Conservation (phyloP, 1,284 basidiomycete species). For the Moniliella sp. region DNA sequence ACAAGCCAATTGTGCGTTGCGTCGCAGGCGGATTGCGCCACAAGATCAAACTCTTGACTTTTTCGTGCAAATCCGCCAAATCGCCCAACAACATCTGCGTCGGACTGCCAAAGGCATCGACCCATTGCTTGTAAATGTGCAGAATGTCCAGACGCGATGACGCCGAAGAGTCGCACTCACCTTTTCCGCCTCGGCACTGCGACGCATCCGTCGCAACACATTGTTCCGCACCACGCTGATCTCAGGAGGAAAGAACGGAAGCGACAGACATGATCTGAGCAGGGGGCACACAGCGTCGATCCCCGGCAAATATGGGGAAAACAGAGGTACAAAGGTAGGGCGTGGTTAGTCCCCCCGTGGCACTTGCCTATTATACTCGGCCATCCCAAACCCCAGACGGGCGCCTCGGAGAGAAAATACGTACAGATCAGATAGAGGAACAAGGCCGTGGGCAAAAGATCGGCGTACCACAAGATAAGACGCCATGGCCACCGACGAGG, state of each 20-base stretch:
- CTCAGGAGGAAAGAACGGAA: constrained; percentile 32
- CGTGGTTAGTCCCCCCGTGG: no score
- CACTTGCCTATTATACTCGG: no score
- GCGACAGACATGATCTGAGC: constrained; percentile 14
- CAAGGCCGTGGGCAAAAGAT: constrained; percentile 28
- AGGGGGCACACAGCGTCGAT: background rate
- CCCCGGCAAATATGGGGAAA: background rate
- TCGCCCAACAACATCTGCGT: constrained; percentile 19
- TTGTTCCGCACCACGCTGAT: constrained; percentile 24
- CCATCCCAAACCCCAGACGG: no score
- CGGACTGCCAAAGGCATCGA: constrained; percentile 14
- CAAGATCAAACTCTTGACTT: constrained; percentile 28
- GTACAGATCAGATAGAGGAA: constrained; percentile 5
- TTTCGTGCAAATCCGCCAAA: constrained; percentile 30
- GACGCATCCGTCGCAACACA: constrained; percentile 25
- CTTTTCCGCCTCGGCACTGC: constrained; percentile 26
- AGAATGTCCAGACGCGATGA: constrained; percentile 25
- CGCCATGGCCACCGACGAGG: constrained; percentile 24
- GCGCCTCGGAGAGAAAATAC: no score
- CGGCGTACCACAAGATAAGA: constrained; percentile 32
- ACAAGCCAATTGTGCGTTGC: constrained; percentile 14
- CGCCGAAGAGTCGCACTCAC: constrained; percentile 22
- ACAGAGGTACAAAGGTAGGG: no score
- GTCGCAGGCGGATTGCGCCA: constrained; percentile 27
- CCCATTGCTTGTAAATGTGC: constrained; percentile 26